Conservation (phyloP, 768 basidiomycete genomes). For the Pisolithus albus region DNA sequence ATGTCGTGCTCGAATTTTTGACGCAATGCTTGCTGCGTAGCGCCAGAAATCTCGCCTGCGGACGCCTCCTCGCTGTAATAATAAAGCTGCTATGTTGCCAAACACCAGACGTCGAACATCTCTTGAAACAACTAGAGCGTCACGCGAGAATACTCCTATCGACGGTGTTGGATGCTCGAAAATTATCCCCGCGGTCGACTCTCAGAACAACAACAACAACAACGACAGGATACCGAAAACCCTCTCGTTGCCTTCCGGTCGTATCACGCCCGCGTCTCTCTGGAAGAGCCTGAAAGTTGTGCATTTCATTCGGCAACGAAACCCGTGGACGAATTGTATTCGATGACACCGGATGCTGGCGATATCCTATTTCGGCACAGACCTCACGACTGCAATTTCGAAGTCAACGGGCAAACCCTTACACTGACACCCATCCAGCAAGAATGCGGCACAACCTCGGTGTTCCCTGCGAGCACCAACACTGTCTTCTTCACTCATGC, state of each 20-base stretch:
- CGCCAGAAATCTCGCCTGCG: no score
- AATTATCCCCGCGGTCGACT: slow-evolving; percentile 2
- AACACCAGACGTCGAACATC: slow-evolving; percentile 12
- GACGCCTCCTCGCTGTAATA: no score
- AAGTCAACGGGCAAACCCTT: slow-evolving; percentile 13
- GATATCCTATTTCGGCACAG: slow-evolving; percentile 24
- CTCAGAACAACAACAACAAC: slow-evolving; percentile 1
- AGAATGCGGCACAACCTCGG: slow-evolving; percentile 11
- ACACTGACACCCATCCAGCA: slow-evolving; percentile 8
- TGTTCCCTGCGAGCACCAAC: slow-evolving; percentile 15
- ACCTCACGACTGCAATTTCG: slow-evolving; percentile 24
- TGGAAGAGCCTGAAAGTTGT: slow-evolving; percentile 1
- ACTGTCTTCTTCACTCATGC: slow-evolving; percentile 12
- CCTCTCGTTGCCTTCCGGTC: slow-evolving; percentile 17
- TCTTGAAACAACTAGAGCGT: slow-evolving; percentile 25
- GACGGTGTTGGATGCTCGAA: slow-evolving; percentile 2
- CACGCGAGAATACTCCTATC: slow-evolving; percentile 15
- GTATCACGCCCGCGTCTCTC: background rate
- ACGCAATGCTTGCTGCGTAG: no score
- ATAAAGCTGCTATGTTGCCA: no score
- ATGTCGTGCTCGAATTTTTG: no score
- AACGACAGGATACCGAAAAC: slow-evolving; percentile 17
- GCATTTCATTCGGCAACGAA: slow-evolving; percentile 15
- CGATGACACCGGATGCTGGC: slow-evolving; percentile 22
- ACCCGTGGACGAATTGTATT: slow-evolving; percentile 21